phyloP scores from a whole-genome alignment of 2,329 filamentous ascomycete species.

The Xylaria sp. region DNA sequence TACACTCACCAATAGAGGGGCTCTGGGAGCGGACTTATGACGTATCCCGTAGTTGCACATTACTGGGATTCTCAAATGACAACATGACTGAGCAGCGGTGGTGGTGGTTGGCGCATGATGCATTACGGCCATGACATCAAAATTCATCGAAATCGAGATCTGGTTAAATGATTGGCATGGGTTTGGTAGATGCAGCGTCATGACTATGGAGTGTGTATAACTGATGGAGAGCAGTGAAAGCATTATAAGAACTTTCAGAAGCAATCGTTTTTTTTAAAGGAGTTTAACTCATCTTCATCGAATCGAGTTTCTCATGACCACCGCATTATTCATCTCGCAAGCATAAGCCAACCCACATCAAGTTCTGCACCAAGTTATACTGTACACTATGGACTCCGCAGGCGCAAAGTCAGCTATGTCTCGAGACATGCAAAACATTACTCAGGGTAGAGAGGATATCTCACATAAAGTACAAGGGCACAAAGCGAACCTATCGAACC shows the following conservation, averaged over 20 bases:
- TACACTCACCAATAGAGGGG: neutral
- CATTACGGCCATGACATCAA: constrained; percentile 21
- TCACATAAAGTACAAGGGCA: constrained; percentile 52
- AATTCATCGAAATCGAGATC: constrained; percentile 36
- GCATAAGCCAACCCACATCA: neutral
- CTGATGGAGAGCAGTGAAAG: neutral
- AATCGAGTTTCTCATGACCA: neutral
- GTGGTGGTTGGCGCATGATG: neutral
- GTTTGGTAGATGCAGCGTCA: constrained; percentile 4
- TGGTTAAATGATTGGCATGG: constrained; percentile 14
- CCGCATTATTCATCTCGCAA: neutral
- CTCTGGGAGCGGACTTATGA: neutral
- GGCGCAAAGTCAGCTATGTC: constrained; percentile 55
- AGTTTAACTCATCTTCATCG: neutral
- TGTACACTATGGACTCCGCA: constrained; percentile 50
- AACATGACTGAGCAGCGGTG: neutral
- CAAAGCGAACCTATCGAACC: constrained; percentile 61
- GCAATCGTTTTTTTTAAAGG: neutral
- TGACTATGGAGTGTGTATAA: neutral
- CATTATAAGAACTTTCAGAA: constrained; percentile 14
- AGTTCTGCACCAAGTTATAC: neutral
- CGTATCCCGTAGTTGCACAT: neutral
- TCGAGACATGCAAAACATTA: constrained; percentile 56
- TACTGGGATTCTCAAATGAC: neutral
- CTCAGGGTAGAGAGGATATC: constrained; percentile 47